These are phyloP conservation scores for Sugiyamaella sp. DNA, from an alignment of 1,139 yeast species.

Conservation along the genomic window DNA sequence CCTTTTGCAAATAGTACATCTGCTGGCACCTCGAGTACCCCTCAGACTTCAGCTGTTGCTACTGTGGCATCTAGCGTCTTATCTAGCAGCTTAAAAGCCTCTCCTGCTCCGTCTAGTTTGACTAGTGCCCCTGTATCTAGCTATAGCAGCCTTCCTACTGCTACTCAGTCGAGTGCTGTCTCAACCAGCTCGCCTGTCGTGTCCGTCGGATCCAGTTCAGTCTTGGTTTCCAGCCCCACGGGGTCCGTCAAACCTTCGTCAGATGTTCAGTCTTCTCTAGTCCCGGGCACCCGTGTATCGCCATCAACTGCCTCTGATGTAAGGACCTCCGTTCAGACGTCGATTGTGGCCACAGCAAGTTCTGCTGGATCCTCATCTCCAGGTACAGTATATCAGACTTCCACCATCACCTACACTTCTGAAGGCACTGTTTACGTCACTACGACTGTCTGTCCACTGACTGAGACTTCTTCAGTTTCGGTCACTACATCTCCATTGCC, in stretches of 20 bases:
- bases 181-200: not conserved
- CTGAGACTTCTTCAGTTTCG: not conserved
- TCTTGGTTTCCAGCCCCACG: not conserved
- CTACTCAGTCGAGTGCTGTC: not conserved
- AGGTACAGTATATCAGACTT: conserved; percentile 2
- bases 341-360: not conserved
- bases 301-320: conserved; percentile 10
- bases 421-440: conserved; percentile 12
- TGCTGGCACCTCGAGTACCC: too few species aligned
- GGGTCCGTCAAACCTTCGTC: not conserved
- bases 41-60: too few species aligned
- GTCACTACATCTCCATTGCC: too few species aligned
- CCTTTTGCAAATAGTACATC: too few species aligned
- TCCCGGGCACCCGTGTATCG: not conserved
- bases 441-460: conserved; percentile 10
- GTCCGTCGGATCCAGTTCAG: not conserved
- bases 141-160: too few species aligned
- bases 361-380: conserved; percentile 10
- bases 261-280: not conserved
- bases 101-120: too few species aligned
- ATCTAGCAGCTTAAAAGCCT: too few species aligned
- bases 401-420: conserved; percentile 15
- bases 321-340: too few species aligned
- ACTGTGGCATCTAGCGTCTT: too few species aligned
- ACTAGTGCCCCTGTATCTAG: too few species aligned